Percentiles rank a stretch among this genome's conserved stretches.
These are phyloP conservation scores for Globisporangium solare DNA, from an alignment of 352 stramenopile species.

Conservation along the genomic window DNA sequence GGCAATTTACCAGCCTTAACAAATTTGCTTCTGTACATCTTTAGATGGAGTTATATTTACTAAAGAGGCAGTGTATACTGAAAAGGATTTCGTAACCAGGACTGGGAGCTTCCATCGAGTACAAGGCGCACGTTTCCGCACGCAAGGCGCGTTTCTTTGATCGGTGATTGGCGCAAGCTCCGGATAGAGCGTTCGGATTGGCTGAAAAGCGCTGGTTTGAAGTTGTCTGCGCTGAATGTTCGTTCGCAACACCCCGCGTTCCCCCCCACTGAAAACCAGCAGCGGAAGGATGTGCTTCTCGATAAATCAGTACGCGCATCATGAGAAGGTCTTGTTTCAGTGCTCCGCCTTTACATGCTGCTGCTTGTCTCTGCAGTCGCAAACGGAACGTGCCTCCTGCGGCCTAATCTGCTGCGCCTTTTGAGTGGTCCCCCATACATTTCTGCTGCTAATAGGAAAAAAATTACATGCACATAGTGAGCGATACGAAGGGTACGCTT, in stretches of 20 bases:
- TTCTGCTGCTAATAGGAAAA: no score
- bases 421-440: no score
- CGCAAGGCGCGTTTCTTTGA: slow-evolving; percentile 8
- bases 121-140: slow-evolving; percentile 6
- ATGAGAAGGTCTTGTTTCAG: not conserved
- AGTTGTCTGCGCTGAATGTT: not conserved
- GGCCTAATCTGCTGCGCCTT: no score
- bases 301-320: not conserved
- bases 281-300: no score
- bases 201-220: not conserved
- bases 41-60: no score
- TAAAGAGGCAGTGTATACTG: not conserved
- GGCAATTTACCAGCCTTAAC: no score
- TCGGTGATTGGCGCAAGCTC: slow-evolving; percentile 6
- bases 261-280: not conserved
- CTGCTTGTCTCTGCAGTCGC: not conserved
- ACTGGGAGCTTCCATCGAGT: not conserved
- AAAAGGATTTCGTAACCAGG: not conserved
- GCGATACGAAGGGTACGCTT: no score
- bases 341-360: not conserved
- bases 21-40: no score
- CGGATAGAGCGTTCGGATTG: not conserved
- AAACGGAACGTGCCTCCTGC: not conserved
- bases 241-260: not conserved
- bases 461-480: no score